Evolutionary conservation across 2,329 filamentous ascomycete species (phyloP).

Genomic region (Thelonectria blattea): DNA sequence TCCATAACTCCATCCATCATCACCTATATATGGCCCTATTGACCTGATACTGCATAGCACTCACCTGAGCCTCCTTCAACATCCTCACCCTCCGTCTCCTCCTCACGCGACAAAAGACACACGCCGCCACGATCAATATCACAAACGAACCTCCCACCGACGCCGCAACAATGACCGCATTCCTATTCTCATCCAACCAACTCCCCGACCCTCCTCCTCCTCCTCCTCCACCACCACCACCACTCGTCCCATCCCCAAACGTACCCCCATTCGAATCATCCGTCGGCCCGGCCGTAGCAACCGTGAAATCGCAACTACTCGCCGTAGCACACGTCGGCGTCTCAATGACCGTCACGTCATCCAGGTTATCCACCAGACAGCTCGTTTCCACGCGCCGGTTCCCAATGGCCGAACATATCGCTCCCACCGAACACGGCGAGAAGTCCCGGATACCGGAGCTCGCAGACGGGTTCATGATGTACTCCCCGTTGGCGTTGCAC

Average conservation of each 20-base stretch:
- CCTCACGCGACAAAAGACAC: background rate
- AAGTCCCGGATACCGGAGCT: constrained; percentile 71
- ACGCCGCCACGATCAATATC: constrained; percentile 1
- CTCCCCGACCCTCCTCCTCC: background rate
- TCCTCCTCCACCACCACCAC: too few species aligned
- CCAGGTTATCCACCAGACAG: constrained; percentile 75
- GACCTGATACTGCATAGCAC: background rate
- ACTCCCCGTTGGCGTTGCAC: constrained; percentile 75
- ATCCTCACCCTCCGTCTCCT: background rate
- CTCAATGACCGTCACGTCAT: constrained; percentile 74
- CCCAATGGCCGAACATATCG: constrained; percentile 81
- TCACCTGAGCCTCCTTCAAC: background rate
- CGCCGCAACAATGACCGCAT: constrained; percentile 21
- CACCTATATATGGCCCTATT: background rate
- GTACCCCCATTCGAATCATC: background rate
- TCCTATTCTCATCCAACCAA: constrained; percentile 28
- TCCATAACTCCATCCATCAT: background rate
- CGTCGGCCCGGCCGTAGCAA: background rate
- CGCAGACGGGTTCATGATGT: constrained; percentile 90
- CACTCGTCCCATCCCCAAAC: background rate
- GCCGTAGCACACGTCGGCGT: constrained; percentile 84
- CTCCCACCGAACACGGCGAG: constrained; percentile 82
- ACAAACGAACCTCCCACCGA: constrained; percentile 20
- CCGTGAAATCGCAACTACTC: background rate
- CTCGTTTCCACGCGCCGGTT: constrained; percentile 73